Evolutionary conservation across 441 rosid genomes (phyloP).

Genomic region (Croton setiger): DNA sequence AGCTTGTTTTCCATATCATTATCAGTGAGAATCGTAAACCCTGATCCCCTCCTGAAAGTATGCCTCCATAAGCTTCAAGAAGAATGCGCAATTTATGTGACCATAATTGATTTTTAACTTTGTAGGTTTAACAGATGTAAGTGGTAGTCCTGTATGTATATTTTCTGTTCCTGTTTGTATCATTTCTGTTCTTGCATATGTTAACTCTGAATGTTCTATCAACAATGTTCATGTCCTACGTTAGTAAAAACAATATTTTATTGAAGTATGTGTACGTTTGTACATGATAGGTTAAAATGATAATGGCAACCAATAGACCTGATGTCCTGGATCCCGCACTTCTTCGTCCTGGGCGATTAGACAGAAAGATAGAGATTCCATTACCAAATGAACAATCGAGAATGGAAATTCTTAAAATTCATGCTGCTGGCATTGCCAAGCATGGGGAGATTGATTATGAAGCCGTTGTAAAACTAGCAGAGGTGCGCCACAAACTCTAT

Average conservation of each 20-base stretch:
- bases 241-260: background rate
- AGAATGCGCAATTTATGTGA: background rate
- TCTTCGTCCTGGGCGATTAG: slow-evolving; percentile 78
- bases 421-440: slow-evolving; percentile 92
- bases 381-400: slow-evolving; percentile 97
- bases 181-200: background rate
- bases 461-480: slow-evolving; percentile 93
- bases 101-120: no score
- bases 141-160: background rate
- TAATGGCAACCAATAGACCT: slow-evolving; percentile 93
- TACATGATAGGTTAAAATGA: slow-evolving; percentile 66
- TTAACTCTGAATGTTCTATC: background rate
- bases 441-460: slow-evolving; percentile 97
- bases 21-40: background rate
- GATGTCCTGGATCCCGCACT: slow-evolving; percentile 91
- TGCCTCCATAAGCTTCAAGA: background rate
- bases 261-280: background rate
- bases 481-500: slow-evolving; percentile 45
- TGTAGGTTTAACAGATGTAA: background rate
- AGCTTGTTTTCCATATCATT: no score
- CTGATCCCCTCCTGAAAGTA: background rate
- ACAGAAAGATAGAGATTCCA: slow-evolving; percentile 86
- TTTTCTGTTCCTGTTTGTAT: no score
- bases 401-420: slow-evolving; percentile 96
- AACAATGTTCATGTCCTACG: background rate